Percentiles rank a stretch among this genome's conserved stretches.
Conservation (phyloP, 345 rosid genomes). For the Salix caprea region DNA sequence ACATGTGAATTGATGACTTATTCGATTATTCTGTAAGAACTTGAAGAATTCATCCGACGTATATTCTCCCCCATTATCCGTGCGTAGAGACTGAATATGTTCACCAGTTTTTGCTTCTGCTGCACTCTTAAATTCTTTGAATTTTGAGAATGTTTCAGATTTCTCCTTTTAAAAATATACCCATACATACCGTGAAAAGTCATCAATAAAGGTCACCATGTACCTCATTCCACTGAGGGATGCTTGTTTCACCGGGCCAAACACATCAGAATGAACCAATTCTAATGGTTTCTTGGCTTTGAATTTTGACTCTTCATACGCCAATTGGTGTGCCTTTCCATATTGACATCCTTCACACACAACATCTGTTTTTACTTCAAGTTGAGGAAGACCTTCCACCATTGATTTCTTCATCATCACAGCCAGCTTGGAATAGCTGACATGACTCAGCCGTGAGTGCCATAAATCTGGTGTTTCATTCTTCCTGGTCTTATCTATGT, state of each 20-base stretch:
- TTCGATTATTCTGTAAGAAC: no score
- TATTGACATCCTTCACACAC: not conserved
- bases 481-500: no score
- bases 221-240: not conserved
- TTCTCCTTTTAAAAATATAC: no score
- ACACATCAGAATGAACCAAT: not conserved
- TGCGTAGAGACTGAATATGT: no score
- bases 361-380: not conserved
- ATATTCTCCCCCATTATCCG: no score
- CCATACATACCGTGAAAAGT: not conserved
- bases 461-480: no score
- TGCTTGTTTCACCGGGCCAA: not conserved
- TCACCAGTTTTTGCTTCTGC: no score
- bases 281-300: not conserved
- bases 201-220: not conserved
- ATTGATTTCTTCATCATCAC: not conserved
- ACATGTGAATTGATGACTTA: no score
- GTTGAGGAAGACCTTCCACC: not conserved
- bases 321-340: not conserved
- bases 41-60: no score
- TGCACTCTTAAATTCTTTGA: no score
- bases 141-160: no score
- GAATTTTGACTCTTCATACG: not conserved
- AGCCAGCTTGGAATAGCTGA: not conserved
- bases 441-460: no score